These are phyloP conservation scores for Pugionium cornutum DNA, from an alignment of 345 rosid species.

Conservation along the genomic window DNA sequence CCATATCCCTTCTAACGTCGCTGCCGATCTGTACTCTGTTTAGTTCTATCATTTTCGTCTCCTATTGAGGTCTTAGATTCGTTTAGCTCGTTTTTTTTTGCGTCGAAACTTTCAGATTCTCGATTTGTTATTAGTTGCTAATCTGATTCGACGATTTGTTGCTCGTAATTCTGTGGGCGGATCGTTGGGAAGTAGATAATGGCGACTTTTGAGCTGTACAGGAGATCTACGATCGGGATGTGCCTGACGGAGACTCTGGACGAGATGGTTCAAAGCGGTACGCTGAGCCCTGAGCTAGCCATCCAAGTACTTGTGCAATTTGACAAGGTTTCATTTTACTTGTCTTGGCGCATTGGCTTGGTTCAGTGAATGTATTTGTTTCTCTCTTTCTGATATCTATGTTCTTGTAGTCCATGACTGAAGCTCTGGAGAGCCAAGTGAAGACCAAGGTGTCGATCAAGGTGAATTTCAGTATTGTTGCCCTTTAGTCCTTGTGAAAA, in stretches of 20 bases:
- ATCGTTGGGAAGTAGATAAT: conserved; percentile 50
- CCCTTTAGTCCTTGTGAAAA: background rate
- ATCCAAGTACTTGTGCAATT: conserved; percentile 96
- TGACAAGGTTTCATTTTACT: conserved; percentile 61
- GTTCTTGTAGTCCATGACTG: conserved; percentile 83
- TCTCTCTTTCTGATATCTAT: background rate
- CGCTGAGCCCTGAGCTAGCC: conserved; percentile 93
- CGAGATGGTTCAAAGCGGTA: conserved; percentile 90
- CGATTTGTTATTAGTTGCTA: background rate
- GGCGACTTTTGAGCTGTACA: conserved; percentile 97
- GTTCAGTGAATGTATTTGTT: background rate
- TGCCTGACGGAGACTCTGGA: conserved; percentile 94
- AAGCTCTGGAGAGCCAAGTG: conserved; percentile 86
- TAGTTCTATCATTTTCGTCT: background rate
- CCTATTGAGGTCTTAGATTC: conserved; percentile 12
- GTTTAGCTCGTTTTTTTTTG: background rate
- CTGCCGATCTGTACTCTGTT: conserved; percentile 38
- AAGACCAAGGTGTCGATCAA: conserved; percentile 86
- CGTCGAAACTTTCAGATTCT: no score
- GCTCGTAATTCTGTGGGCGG: background rate
- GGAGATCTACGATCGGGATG: conserved; percentile 97
- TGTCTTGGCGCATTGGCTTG: background rate
- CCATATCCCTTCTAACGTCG: conserved; percentile 29
- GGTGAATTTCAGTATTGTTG: conserved; percentile 46
- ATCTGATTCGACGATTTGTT: conserved; percentile 9